phyloP scores from a whole-genome alignment of 306 rosid genomes.

The Vachellia pachyceras region DNA sequence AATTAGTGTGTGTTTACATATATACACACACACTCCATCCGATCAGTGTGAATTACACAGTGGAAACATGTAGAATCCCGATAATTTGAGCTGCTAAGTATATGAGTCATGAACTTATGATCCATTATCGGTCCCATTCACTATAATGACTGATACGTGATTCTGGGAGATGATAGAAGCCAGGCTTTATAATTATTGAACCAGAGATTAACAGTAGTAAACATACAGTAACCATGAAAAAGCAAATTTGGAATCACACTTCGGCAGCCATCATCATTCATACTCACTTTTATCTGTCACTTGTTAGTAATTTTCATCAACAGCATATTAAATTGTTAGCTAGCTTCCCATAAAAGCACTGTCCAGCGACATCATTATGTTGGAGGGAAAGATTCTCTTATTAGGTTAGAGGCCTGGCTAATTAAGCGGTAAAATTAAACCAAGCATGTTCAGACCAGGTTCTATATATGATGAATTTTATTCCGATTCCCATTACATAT shows the following conservation, averaged over 20 bases:
- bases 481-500: background rate
- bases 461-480: background rate
- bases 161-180: background rate
- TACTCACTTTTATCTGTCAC: background rate
- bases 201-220: background rate
- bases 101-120: background rate
- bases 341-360: background rate
- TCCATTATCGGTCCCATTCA: background rate
- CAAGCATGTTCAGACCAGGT: background rate
- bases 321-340: background rate
- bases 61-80: background rate
- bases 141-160: background rate
- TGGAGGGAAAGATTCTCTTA: background rate
- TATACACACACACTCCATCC: background rate
- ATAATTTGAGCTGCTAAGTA: background rate
- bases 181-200: background rate
- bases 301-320: background rate
- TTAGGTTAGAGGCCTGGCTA: background rate
- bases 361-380: constrained; percentile 2
- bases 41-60: background rate
- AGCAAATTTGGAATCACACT: background rate
- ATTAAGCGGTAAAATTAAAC: background rate
- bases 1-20: too few species aligned
- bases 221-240: background rate
- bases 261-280: background rate